A percentile compares a stretch with the other conserved stretches of the same genome.
phyloP scores from a whole-genome alignment of 2,329 filamentous ascomycete genomes.

The Paracorniculantispora psalliotae region DNA sequence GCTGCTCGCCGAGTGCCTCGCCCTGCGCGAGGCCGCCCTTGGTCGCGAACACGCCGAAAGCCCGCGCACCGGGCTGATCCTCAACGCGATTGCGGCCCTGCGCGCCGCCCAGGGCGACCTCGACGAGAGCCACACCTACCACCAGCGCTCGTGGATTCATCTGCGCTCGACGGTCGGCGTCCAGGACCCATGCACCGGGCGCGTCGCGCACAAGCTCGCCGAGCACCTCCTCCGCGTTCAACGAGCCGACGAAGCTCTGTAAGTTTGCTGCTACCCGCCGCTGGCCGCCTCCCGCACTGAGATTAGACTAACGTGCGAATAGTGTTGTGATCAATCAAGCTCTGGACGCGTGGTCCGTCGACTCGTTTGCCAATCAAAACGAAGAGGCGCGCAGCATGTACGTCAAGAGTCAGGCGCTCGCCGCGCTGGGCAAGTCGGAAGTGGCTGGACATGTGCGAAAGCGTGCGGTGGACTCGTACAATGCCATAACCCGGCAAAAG shows the following conservation, averaged over 20 bases:
- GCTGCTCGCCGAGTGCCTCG: constrained; percentile 10
- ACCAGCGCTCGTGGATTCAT: constrained; percentile 9
- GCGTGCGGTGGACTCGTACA: not conserved
- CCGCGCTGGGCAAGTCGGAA: constrained; percentile 10
- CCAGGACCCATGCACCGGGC: constrained; percentile 13
- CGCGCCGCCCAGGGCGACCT: constrained; percentile 2
- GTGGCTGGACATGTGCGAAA: constrained; percentile 8
- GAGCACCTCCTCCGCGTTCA: constrained; percentile 9
- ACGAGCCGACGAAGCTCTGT: constrained; percentile 10
- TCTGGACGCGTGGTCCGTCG: constrained; percentile 12
- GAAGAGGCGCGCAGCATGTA: constrained; percentile 14
- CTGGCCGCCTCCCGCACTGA: no score
- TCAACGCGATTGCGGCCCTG: constrained; percentile 11
- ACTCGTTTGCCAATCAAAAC: constrained; percentile 11
- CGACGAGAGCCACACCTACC: constrained; percentile 10
- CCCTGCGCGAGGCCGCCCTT: constrained; percentile 1
- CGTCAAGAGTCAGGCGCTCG: constrained; percentile 11
- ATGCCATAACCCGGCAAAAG: constrained; percentile 9
- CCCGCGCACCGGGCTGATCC: constrained; percentile 6
- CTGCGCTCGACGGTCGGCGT: constrained; percentile 12
- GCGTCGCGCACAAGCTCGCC: constrained; percentile 12
- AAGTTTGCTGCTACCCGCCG: constrained; percentile 5
- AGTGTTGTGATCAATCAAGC: constrained; percentile 9
- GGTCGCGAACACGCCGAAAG: constrained; percentile 12
- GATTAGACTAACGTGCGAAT: not conserved